These are phyloP conservation scores for Coemansia sp. DNA, from an alignment of 192 early-diverging fungal species.

Conservation along the genomic window DNA sequence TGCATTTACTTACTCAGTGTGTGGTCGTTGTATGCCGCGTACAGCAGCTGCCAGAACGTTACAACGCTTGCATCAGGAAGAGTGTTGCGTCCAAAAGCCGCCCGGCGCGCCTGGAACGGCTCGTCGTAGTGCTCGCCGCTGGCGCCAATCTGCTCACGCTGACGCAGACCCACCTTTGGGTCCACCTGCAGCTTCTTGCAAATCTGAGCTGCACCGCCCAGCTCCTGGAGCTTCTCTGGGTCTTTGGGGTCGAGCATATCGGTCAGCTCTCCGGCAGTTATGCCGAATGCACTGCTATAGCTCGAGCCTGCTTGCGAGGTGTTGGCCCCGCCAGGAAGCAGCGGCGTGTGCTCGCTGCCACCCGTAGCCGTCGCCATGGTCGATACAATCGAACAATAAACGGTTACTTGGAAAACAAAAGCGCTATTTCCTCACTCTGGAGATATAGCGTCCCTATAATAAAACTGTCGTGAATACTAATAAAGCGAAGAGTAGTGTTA, in stretches of 20 bases:
- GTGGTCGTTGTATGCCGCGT: conserved; percentile 67
- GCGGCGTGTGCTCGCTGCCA: conserved; percentile 47
- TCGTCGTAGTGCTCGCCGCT: conserved; percentile 34
- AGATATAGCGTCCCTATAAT: background rate
- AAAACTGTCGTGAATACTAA: background rate
- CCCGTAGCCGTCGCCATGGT: conserved; percentile 29
- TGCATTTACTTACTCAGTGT: conserved; percentile 57
- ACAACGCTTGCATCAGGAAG: conserved; percentile 58
- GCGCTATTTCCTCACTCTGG: background rate
- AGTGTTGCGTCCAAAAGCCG: conserved; percentile 51
- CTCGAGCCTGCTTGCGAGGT: conserved; percentile 2
- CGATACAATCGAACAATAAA: background rate
- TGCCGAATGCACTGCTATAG: conserved; percentile 37
- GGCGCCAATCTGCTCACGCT: conserved; percentile 51
- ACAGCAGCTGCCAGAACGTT: conserved; percentile 59
- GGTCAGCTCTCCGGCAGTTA: conserved; percentile 56
- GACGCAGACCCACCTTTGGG: conserved; percentile 58
- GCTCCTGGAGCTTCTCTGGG: conserved; percentile 55
- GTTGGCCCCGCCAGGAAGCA: conserved; percentile 35
- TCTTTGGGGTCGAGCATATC: conserved; percentile 69
- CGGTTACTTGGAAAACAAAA: background rate
- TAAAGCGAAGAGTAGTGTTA: background rate
- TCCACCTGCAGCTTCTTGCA: conserved; percentile 64
- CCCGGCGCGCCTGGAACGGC: conserved; percentile 55
- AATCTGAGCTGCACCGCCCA: conserved; percentile 62